A percentile compares a stretch with the other conserved stretches of the same genome.
Conservation (phyloP, 140 eudicot genomes). For the Flaveria floridana region DNA sequence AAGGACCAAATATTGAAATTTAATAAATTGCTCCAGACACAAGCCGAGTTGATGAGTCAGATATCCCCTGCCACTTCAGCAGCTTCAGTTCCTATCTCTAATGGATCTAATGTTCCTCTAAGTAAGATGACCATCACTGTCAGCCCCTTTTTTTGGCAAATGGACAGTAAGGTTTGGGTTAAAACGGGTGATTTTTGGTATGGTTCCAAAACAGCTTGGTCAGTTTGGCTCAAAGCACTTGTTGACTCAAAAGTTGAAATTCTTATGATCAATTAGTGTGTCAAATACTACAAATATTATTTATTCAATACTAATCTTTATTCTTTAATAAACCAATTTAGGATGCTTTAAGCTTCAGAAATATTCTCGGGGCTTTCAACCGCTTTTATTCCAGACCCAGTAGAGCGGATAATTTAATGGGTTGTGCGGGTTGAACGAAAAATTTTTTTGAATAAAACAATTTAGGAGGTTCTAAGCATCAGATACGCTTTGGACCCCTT, state of each 20-base stretch:
- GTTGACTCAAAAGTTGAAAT: neutral
- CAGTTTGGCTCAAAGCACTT: neutral
- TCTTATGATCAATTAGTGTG: neutral
- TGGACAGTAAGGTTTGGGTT: conserved; percentile 7
- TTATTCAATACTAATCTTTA: neutral
- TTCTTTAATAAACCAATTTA: neutral
- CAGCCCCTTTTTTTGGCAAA: neutral
- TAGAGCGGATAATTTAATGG: neutral
- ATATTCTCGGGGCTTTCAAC: neutral
- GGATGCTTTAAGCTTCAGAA: neutral
- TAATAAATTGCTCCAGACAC: conserved; percentile 69
- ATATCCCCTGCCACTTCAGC: conserved; percentile 43
- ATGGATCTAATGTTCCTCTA: conserved; percentile 59
- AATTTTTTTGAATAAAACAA: neutral
- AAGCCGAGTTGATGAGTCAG: conserved; percentile 68
- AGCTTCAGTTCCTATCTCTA: conserved; percentile 52
- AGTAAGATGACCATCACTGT: conserved; percentile 42
- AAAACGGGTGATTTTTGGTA: neutral
- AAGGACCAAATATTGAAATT: conserved; percentile 77
- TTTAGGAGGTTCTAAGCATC: neutral
- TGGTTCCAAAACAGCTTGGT: neutral
- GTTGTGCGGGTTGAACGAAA: neutral
- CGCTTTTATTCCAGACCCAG: neutral
- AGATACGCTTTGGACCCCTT: neutral
- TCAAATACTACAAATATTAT: neutral